Base-by-base conservation (phyloP, 495 filamentous ascomycete species). In the Aspergillus wentii region DNA sequence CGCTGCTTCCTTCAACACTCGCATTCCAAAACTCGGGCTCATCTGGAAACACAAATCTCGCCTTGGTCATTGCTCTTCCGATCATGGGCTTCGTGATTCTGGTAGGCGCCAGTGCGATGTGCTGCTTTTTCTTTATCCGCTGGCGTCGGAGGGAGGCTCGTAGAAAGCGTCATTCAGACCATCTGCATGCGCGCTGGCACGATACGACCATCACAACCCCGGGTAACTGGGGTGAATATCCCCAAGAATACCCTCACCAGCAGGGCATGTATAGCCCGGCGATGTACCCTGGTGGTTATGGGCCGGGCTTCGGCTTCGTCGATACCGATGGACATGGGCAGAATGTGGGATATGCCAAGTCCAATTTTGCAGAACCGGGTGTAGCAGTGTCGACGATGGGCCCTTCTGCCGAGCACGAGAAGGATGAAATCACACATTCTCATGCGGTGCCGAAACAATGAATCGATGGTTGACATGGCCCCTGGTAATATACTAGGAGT, bases 61-160 rank as follows among this genome's bases (percentile, higher is more conserved):
- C 62, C n/a, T 35, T 74, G 5, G 59, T 68, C 13, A 69, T 76
- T 30, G 61, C 58, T 10, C 42, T 76, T 10, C 72, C 72, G 1
- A 57, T 76, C 31, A 40, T 68, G 14, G 59, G 46, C 16, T 68
- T 70, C 44, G 21, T 72, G 0, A 54, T 72, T 27, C 33, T 68
- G 16, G 25, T 61, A 20, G 33, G 40, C 32, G 38, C 44, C 0
- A 38, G 57, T 0, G 32, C 33, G 0, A 32, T 47, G 6, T 64
- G 64, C 40, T 68, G 62, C 37, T 60, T 59, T 53, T 68, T 56
- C 48, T 65, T 57, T 41, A 59, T 66, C 43, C 61, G 58, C 11
- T 47, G 43, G 23, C 64, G 61, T 8, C 61, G 64, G 40, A 62
- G 51, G 49, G 41, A 52, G 40, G 39, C 37, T n/a, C 44, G 54